Percentiles rank a stretch among this genome's conserved stretches.
These are phyloP conservation scores for Mytilinidion resinicola DNA, from an alignment of 495 filamentous ascomycete genomes.

Conservation along the genomic window DNA sequence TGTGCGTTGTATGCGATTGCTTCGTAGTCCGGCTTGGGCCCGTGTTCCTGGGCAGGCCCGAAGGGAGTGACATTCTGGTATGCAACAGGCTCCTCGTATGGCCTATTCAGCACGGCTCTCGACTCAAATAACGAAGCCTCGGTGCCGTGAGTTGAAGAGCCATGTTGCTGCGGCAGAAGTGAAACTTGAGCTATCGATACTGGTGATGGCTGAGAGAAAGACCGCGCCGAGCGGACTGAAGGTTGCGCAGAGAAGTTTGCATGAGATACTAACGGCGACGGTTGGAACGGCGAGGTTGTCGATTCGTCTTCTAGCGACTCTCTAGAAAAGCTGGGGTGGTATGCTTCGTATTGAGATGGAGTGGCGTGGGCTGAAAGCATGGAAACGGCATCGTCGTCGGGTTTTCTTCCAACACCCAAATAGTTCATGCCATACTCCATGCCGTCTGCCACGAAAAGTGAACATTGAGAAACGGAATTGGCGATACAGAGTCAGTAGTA, in stretches of 20 bases:
- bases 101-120: constrained; percentile 11
- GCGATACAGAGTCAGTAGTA: not conserved
- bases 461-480: not conserved
- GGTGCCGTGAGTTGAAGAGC: not conserved
- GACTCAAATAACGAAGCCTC: constrained; percentile 11
- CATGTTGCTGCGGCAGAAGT: not conserved
- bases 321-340: constrained; percentile 4
- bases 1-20: not conserved
- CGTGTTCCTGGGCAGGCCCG: not conserved
- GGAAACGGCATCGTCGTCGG: constrained; percentile 9
- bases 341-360: constrained; percentile 12
- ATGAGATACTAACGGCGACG: not conserved
- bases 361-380: constrained; percentile 7
- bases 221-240: not conserved
- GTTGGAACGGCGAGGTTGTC: not conserved
- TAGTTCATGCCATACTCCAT: constrained; percentile 16
- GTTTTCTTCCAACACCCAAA: not conserved
- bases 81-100: constrained; percentile 19
- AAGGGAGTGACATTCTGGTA: constrained; percentile 12
- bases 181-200: not conserved
- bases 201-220: not conserved
- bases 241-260: not conserved
- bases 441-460: not conserved
- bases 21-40: not conserved
- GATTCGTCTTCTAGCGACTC: not conserved